Evolutionary conservation across 495 filamentous ascomycete species (phyloP), one percentile per base, ranked within the genome.

Genomic region (Patellaria atrata): DNA sequence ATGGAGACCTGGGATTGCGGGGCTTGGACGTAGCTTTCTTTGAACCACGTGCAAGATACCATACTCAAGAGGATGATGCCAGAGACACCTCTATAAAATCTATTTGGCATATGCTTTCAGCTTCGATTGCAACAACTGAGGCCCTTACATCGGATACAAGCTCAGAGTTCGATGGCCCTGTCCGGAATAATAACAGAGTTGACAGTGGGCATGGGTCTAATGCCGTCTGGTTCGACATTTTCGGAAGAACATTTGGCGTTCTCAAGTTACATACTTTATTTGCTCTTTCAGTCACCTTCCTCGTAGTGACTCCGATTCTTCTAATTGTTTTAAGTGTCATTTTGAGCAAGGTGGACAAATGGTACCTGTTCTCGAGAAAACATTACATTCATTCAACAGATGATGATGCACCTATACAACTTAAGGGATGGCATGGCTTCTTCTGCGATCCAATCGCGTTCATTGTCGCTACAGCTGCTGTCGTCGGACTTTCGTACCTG

Each of bases 181-280:
- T 60, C 12, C 56, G 63, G 17, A 58, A 65, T 14, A 75, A 81
- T 29, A 67, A 67, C 13, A 73, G 70, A 45, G 71, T 84, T 1
- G 58, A 71, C 39, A 79, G 73, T 43, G 78, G 79, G 10, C 61
- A 57, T 13, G 80, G 83, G 9, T 72, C 68, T 24, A 56, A 67
- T 43, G 80, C 73, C 28, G 87, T 94, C 15, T 97, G 84, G 83
- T 97, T 94, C 52, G 89, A 96, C 54, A 54, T 94, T 2, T 92
- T 93, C 37, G 89, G 89, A 22, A 70, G 65, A 33, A 64, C 63
- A 2, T 83, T 96, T 51, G 80, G 77, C 14, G 67, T 94, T 11
- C 80, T 94, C 46, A 61, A 62, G 5, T 62, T 94, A 2, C 69
- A 79, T 35, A 83, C 81, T 4, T 61, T 94, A 38, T 94, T 96